Conservation (phyloP, 2,329 filamentous ascomycete species). For the Gnomoniopsis smithogilvyi region DNA sequence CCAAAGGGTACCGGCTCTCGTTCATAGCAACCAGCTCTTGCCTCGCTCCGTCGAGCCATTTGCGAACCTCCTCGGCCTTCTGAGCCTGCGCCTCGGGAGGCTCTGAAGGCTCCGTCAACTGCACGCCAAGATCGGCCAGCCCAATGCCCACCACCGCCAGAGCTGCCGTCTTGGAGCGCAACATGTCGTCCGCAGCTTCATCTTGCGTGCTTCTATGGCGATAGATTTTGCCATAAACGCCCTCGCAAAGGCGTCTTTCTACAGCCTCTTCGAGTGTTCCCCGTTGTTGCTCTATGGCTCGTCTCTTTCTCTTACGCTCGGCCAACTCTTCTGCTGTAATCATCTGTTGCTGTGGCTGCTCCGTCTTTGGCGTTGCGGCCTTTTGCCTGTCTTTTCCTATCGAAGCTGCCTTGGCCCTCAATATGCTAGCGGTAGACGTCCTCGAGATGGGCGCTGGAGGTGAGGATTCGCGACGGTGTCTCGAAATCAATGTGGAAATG, state of each 20-base stretch:
- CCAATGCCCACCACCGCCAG: slow-evolving; percentile 89
- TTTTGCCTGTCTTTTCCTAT: slow-evolving; percentile 53
- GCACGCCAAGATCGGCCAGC: slow-evolving; percentile 77
- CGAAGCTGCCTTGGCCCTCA: slow-evolving; percentile 54
- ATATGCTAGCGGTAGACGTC: slow-evolving; percentile 52
- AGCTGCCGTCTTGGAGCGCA: slow-evolving; percentile 90
- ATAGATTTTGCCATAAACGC: slow-evolving; percentile 85
- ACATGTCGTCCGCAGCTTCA: slow-evolving; percentile 89
- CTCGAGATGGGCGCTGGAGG: slow-evolving; percentile 51
- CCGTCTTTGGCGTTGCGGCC: slow-evolving; percentile 31
- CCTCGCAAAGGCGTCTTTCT: slow-evolving; percentile 80
- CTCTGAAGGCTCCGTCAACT: slow-evolving; percentile 58
- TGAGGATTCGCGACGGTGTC: slow-evolving; percentile 66
- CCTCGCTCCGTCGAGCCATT: slow-evolving; percentile 69
- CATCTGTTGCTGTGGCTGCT: slow-evolving; percentile 71
- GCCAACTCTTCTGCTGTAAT: slow-evolving; percentile 82
- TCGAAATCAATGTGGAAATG: slow-evolving; percentile 73
- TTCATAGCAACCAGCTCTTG: slow-evolving; percentile 77
- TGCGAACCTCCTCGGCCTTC: slow-evolving; percentile 64
- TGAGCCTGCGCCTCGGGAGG: slow-evolving; percentile 56
- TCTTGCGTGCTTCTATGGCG: slow-evolving; percentile 89
- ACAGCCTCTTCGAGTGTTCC: slow-evolving; percentile 83
- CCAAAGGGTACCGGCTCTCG: slow-evolving; percentile 80
- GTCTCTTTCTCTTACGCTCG: slow-evolving; percentile 74
- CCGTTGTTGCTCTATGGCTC: slow-evolving; percentile 74